Evolutionary conservation across 768 basidiomycete species (phyloP).

Genomic region (Podaxis mareebaensis): DNA sequence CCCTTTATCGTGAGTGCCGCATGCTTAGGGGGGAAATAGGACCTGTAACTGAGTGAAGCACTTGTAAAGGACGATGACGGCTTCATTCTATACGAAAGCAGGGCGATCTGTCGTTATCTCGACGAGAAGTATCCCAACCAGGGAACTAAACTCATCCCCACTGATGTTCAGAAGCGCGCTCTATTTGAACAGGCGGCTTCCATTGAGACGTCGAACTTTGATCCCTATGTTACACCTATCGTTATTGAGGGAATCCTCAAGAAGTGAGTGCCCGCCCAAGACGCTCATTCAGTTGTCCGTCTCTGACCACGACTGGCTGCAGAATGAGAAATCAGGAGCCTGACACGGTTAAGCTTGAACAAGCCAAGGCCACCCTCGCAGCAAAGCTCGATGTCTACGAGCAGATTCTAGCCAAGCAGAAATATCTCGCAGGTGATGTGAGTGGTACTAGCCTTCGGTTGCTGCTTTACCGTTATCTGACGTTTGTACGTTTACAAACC

Average conservation of each 20-base stretch:
- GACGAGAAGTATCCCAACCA: slow-evolving; percentile 46
- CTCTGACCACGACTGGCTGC: not conserved
- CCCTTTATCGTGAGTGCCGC: not conserved
- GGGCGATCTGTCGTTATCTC: slow-evolving; percentile 57
- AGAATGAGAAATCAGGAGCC: slow-evolving; percentile 15
- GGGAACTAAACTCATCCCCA: slow-evolving; percentile 47
- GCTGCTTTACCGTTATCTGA: not conserved
- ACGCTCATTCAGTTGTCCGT: not conserved
- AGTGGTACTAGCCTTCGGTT: not conserved
- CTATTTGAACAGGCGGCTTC: slow-evolving; percentile 42
- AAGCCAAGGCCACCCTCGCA: slow-evolving; percentile 25
- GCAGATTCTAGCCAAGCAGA: slow-evolving; percentile 44
- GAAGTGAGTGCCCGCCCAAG: slow-evolving; percentile 28
- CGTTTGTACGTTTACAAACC: not conserved
- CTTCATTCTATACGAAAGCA: slow-evolving; percentile 54
- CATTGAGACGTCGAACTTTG: slow-evolving; percentile 49
- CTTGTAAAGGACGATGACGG: slow-evolving; percentile 49
- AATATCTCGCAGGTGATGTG: slow-evolving; percentile 48
- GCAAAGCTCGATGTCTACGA: slow-evolving; percentile 47
- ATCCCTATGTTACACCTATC: slow-evolving; percentile 32
- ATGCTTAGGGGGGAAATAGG: no score
- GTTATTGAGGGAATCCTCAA: slow-evolving; percentile 49
- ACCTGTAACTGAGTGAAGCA: not conserved
- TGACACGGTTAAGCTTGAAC: slow-evolving; percentile 29
- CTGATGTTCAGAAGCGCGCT: slow-evolving; percentile 29